These are phyloP conservation scores for Gymnopilus junonius DNA, from an alignment of 768 basidiomycete species.

Conservation along the genomic window DNA sequence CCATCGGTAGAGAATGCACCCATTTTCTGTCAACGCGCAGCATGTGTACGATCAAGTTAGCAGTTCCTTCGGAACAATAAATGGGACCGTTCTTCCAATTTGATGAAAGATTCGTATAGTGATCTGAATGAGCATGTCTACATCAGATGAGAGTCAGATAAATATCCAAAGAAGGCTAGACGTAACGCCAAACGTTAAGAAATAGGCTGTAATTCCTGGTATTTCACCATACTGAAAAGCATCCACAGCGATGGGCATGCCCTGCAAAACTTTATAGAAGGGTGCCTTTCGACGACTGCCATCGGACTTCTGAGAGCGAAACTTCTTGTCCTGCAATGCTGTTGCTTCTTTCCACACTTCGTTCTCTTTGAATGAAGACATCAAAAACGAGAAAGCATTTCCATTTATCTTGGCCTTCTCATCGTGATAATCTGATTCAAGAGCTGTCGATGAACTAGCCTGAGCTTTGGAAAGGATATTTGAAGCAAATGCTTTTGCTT, in stretches of 20 bases:
- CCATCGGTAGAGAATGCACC: conserved; percentile 87
- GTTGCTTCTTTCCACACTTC: conserved; percentile 86
- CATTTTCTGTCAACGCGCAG: conserved; percentile 87
- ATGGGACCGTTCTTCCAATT: conserved; percentile 92
- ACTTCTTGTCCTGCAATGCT: conserved; percentile 49
- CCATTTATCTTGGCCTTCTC: conserved; percentile 19
- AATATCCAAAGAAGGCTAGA: not conserved
- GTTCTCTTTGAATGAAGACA: conserved; percentile 84
- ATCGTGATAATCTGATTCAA: conserved; percentile 11
- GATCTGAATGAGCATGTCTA: conserved; percentile 97
- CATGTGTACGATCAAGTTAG: conserved; percentile 91
- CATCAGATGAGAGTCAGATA: conserved; percentile 14
- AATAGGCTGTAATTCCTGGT: conserved; percentile 88
- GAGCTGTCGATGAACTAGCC: not conserved
- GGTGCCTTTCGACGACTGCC: conserved; percentile 76
- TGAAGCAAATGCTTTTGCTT: not conserved
- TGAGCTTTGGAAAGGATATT: not conserved
- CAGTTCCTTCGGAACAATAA: conserved; percentile 94
- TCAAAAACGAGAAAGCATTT: conserved; percentile 79
- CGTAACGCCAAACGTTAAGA: conserved; percentile 68
- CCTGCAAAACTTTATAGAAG: conserved; percentile 94
- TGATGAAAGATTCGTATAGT: conserved; percentile 90
- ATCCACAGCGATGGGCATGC: conserved; percentile 98
- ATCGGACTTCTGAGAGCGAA: conserved; percentile 49
- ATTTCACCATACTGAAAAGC: conserved; percentile 95